Conservation (phyloP, 2,329 filamentous ascomycete genomes). For the Penicillium crustosum region DNA sequence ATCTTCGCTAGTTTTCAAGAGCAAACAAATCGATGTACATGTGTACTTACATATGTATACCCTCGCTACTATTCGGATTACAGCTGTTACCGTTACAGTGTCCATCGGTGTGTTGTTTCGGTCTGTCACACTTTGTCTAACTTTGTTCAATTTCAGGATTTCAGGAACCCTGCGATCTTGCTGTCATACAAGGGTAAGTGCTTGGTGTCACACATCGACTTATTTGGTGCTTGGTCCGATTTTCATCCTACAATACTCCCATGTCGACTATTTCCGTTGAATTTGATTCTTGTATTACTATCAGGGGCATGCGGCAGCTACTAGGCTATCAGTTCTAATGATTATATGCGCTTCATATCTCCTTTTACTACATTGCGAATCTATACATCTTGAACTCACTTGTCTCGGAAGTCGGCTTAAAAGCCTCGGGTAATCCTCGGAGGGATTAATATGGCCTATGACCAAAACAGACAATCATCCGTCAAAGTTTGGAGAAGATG, state of each 20-base stretch:
- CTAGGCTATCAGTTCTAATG: background rate
- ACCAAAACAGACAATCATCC: background rate
- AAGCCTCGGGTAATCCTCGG: background rate
- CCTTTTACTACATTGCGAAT: background rate
- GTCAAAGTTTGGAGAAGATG: background rate
- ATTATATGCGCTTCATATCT: too few relatives aligned
- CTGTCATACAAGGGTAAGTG: background rate
- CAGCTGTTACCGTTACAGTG: conserved; percentile 8
- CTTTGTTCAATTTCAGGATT: background rate
- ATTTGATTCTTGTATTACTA: background rate
- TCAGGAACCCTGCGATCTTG: background rate
- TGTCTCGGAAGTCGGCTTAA: background rate
- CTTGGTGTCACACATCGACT: background rate
- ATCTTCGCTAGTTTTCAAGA: background rate
- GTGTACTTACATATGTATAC: background rate
- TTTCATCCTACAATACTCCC: background rate
- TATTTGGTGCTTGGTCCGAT: background rate
- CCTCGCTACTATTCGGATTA: background rate
- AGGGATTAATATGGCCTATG: background rate
- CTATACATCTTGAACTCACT: background rate
- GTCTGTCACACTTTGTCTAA: conserved; percentile 2
- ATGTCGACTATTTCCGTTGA: background rate
- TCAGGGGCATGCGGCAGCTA: background rate
- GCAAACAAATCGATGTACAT: background rate
- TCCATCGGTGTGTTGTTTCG: background rate